These are phyloP conservation scores for Eutrema japonicum DNA, from an alignment of 345 rosid species.

Conservation along the genomic window DNA sequence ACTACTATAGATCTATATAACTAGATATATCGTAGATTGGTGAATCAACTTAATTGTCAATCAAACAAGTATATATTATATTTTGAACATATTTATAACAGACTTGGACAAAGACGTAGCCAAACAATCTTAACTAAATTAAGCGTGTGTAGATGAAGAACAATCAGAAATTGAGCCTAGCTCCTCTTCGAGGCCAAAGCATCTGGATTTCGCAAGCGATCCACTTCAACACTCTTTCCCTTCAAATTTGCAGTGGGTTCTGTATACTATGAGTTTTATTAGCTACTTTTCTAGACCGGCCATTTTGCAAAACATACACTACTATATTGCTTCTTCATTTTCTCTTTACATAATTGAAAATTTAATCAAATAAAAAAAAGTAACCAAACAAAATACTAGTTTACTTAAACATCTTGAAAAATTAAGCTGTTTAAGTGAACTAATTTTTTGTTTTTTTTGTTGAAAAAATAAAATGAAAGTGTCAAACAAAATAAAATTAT, in stretches of 20 bases:
- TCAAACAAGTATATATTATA: constrained; percentile 3
- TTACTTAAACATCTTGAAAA: not conserved
- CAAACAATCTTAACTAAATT: not conserved
- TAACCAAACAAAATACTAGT: not conserved
- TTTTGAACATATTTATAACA: not conserved
- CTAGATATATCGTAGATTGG: too few relatives aligned
- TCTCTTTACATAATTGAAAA: too few relatives aligned
- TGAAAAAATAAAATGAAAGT: too few relatives aligned
- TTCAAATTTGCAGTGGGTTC: too few relatives aligned
- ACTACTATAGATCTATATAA: too few relatives aligned
- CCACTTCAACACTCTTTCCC: too few relatives aligned
- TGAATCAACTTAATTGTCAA: not conserved
- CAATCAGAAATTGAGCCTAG: not conserved
- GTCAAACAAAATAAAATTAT: too few relatives aligned
- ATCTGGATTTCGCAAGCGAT: not conserved
- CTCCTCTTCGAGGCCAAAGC: not conserved
- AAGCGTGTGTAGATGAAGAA: not conserved
- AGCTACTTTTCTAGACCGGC: too few relatives aligned
- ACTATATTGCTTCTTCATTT: too few relatives aligned
- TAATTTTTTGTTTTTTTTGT: too few relatives aligned
- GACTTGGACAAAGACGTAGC: not conserved
- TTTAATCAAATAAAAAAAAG: not conserved
- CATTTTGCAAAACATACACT: too few relatives aligned
- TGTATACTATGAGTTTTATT: too few relatives aligned
- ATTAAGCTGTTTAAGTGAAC: not conserved